Evolutionary conservation across 2,329 filamentous ascomycete genomes (phyloP).

Genomic region (Botrytis cinerea): DNA sequence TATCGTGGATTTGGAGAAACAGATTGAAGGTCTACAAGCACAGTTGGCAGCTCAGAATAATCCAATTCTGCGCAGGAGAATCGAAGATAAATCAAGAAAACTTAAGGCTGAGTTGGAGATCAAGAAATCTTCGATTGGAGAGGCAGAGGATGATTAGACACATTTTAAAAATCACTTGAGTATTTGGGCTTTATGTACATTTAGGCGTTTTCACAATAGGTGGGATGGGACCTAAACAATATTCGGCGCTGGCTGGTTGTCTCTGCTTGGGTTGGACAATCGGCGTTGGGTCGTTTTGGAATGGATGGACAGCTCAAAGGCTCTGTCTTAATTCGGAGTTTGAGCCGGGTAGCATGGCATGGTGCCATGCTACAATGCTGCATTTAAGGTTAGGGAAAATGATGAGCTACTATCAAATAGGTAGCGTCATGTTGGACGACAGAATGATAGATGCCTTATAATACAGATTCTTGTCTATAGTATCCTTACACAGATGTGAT

Average conservation of each 20-base stretch:
- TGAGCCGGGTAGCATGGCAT: not conserved
- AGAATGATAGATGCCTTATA: constrained; percentile 14
- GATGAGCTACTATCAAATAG: not conserved
- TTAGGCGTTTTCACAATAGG: not conserved
- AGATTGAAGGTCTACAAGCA: constrained; percentile 48
- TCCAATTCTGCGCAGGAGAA: constrained; percentile 51
- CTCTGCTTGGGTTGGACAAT: not conserved
- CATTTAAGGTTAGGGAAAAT: not conserved
- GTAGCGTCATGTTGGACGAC: not conserved
- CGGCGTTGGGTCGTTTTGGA: not conserved
- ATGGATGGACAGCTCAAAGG: not conserved
- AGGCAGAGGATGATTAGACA: constrained; percentile 37
- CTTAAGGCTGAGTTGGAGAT: constrained; percentile 55
- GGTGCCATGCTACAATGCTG: not conserved
- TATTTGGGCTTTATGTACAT: not conserved
- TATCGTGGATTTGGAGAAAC: constrained; percentile 55
- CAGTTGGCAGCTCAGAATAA: constrained; percentile 49
- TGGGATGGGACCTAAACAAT: not conserved
- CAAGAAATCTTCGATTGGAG: constrained; percentile 49
- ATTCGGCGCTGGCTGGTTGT: constrained; percentile 2
- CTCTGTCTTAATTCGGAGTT: not conserved
- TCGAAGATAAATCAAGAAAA: constrained; percentile 51
- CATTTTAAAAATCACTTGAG: no score
- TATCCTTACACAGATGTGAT: constrained; percentile 13
- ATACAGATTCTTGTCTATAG: constrained; percentile 14